Evolutionary conservation across 129 eudicot genomes (phyloP).

Genomic region (Helianthus tuberosus): DNA sequence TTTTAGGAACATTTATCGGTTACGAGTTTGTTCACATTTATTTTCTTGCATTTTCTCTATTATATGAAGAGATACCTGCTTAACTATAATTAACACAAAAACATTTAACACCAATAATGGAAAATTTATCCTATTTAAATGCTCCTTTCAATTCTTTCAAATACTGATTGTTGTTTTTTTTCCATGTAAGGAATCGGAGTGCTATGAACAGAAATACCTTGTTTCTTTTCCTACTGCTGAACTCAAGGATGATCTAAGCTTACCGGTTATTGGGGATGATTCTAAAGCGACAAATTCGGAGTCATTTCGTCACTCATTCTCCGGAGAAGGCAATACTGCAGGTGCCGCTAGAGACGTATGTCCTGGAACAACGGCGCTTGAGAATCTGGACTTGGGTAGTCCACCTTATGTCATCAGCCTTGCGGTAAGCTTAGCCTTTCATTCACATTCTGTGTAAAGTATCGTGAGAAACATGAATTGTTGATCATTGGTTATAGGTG

Average conservation of each 20-base stretch:
- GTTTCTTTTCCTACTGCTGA: conserved; percentile 26
- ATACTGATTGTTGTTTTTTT: conserved; percentile 7
- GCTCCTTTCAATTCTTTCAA: too few relatives aligned
- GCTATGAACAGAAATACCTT: conserved; percentile 22
- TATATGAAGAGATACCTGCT: neutral
- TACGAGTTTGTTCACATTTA: neutral
- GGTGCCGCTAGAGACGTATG: neutral
- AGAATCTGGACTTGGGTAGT: conserved; percentile 56
- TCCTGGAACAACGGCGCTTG: conserved; percentile 44
- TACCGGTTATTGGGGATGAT: conserved; percentile 35
- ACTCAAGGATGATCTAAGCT: conserved; percentile 32
- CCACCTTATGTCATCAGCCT: conserved; percentile 54
- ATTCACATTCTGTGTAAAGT: neutral
- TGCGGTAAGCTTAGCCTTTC: conserved; percentile 44
- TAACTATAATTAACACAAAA: too few relatives aligned
- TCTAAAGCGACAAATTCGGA: conserved; percentile 38
- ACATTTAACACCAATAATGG: too few relatives aligned
- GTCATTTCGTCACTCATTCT: conserved; percentile 17
- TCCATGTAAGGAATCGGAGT: conserved; percentile 44
- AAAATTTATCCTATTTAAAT: too few relatives aligned
- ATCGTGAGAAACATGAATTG: neutral
- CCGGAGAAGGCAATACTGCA: conserved; percentile 39
- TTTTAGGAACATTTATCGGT: neutral
- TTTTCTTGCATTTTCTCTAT: neutral
- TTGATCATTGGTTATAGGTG: neutral